Evolutionary conservation across 331 rosid species (phyloP), one percentile per base, ranked within the genome.

Genomic region (Arachis monticola): DNA sequence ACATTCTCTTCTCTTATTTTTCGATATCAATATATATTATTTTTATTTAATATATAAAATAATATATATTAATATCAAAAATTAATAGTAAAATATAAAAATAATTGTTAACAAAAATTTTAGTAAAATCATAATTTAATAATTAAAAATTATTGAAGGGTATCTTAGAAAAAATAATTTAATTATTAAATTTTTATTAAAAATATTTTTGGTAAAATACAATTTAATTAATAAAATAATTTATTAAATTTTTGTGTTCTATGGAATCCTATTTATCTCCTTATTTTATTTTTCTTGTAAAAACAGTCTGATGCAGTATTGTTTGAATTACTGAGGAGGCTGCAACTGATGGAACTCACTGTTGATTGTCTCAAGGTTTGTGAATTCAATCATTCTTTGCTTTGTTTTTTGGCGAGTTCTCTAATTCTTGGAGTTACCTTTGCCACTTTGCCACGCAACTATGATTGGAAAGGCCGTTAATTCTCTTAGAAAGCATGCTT

Each of bases 391-490:
- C 72, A 17, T 71, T 50, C 51, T 8, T 83, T 69, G 17, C 46
- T 55, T 53, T 10, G 60, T 35, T 71, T 40, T 13, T 14, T 6
- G 42, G 31, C 4, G 10, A 48, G 64, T 61, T 32, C 42, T 68
- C 45, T 77, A 78, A 79, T 63, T 60, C 35, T 78, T 0, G 8
- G 32, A 48, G 13, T 75, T 42, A 8, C 68, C 22, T 17, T 17
- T 17, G 22, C 22, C 22, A 17, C 79, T 87, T 83, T 80, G 38
- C 64, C 93, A 93, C 97, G 88, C 86, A 44, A 95, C 99, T 77
- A 91, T 88, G 83, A 95, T 95, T 79, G 99, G 99, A 80, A 92
- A 85, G 87, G 88, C 88, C 35, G 99, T 95, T 30, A 88, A 84
- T 69, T 79, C 86, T 48, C 83, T 95, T 8, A 68, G 96, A 48